Conservation (phyloP, 331 rosid species). For the Pyracantha coccinea region DNA sequence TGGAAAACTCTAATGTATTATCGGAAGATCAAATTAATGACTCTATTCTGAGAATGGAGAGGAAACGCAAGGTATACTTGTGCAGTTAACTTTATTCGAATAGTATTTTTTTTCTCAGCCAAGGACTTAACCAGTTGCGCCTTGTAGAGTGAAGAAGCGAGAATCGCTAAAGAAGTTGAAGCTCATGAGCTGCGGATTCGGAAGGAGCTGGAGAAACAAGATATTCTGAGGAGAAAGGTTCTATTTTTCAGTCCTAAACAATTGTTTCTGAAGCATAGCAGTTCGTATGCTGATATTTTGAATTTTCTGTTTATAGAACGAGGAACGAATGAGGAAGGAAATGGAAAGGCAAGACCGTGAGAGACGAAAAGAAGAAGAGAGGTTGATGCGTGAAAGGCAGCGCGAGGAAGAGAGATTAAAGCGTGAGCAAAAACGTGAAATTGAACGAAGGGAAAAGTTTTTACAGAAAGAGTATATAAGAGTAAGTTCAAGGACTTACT, state of each 20-base stretch:
- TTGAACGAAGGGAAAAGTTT: constrained; percentile 84
- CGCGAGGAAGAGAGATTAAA: constrained; percentile 82
- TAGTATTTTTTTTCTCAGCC: constrained; percentile 7
- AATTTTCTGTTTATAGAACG: constrained; percentile 40
- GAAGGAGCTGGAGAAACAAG: constrained; percentile 95
- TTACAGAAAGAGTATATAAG: constrained; percentile 66
- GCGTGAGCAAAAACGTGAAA: constrained; percentile 88
- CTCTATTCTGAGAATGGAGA: constrained; percentile 47
- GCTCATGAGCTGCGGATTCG: constrained; percentile 71
- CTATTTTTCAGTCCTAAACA: neutral
- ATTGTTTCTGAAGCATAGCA: constrained; percentile 7
- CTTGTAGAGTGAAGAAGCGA: constrained; percentile 67
- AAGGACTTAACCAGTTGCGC: constrained; percentile 11
- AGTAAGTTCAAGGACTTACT: constrained; percentile 39
- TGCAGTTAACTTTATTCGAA: constrained; percentile 2
- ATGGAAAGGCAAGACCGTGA: constrained; percentile 91
- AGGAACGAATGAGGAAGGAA: constrained; percentile 80
- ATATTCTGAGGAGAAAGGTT: constrained; percentile 86
- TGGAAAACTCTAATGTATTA: constrained; percentile 42
- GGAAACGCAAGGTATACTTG: constrained; percentile 68
- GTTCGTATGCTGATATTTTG: constrained; percentile 14
- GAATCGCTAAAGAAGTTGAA: constrained; percentile 70
- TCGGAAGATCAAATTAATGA: constrained; percentile 59
- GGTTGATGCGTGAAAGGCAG: constrained; percentile 83
- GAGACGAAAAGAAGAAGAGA: constrained; percentile 94